Percentiles rank a stretch among this genome's conserved stretches.
phyloP scores from a whole-genome alignment of 345 rosid species.

The Gynandropsis gynandra region DNA sequence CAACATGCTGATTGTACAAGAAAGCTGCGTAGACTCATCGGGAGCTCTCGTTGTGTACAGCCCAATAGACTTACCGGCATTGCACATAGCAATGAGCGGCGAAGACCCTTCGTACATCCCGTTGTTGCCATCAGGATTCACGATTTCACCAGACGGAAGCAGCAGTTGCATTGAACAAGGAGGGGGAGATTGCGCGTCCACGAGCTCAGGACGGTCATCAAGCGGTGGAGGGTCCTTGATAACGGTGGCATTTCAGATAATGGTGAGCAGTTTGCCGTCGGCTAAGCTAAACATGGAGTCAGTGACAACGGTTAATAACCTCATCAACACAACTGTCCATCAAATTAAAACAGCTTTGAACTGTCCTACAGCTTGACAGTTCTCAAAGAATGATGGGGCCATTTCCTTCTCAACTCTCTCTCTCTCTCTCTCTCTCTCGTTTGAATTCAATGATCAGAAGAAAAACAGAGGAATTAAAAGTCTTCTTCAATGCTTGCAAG shows the following conservation, averaged over 20 bases:
- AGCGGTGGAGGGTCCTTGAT: slow-evolving; percentile 51
- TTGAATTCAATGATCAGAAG: slow-evolving; percentile 39
- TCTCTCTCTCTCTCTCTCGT: slow-evolving; percentile 35
- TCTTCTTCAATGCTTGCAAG: slow-evolving; percentile 30
- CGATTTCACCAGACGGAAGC: slow-evolving; percentile 67
- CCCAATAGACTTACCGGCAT: slow-evolving; percentile 73
- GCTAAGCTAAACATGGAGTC: slow-evolving; percentile 92
- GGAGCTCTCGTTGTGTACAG: slow-evolving; percentile 80
- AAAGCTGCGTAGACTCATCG: slow-evolving; percentile 81
- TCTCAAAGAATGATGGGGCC: slow-evolving; percentile 22
- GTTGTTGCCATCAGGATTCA: slow-evolving; percentile 84
- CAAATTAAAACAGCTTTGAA: slow-evolving; percentile 89
- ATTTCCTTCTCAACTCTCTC: slow-evolving; percentile 25
- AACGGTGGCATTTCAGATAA: slow-evolving; percentile 88
- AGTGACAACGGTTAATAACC: slow-evolving; percentile 81
- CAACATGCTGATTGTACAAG: slow-evolving; percentile 89
- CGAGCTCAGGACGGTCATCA: slow-evolving; percentile 50
- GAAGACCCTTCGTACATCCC: slow-evolving; percentile 89
- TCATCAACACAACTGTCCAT: slow-evolving; percentile 76
- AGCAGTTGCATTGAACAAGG: slow-evolving; percentile 27
- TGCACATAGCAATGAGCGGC: slow-evolving; percentile 89
- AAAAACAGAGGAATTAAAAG: slow-evolving; percentile 22
- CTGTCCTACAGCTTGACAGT: slow-evolving; percentile 43
- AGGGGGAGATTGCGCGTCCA: slow-evolving; percentile 54
- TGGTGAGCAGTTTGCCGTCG: slow-evolving; percentile 80